Base-by-base conservation (phyloP, 129 eudicot genomes). In the Flaveria bidentis region DNA sequence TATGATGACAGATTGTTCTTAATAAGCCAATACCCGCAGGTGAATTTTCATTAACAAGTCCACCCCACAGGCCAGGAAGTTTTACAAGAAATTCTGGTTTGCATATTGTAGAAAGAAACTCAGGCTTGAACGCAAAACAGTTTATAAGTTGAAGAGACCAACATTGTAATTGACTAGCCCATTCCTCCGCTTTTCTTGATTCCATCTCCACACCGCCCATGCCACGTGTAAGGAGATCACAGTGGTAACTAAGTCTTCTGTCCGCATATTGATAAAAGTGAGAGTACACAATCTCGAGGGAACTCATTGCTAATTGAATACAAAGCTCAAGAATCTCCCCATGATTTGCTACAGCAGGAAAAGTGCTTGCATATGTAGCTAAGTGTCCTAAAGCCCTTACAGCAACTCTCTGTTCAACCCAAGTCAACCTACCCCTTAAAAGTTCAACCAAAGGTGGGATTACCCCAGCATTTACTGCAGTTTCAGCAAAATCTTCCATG, bases 131-230 rank as follows among this genome's bases (percentile, higher is more conserved):
- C 0, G 98, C 96, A 83, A 93, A 93, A 81, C 98, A 93, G 84
- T 93, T 93, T 70, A 93, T 93, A 67, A 93, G 93, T 68, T 93
- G 98, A 73, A 93, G 91, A 66, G 98, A 93, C 98, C 98, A 93
- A 60, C 98, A 93, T 68, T 93, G 98, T 61, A 93, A 80, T 71
- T 93, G 98, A 83, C 98, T 93, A 71, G 98, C 98, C 98, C 98
- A 93, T 81, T 93, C 98, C 73, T 93, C 98, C 16, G 98, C 97
- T 84, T 93, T 93, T 79, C 98, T 88, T 0, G 98, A 93, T 78
- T 93, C 98, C 98, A 93, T 93, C 76, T 93, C 98, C 39, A 90
- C 91, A 28, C 98, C 98, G 49, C 98, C 98, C 98, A 93, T 93
- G 47, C 97, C 98, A 58, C 98, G 96, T 1, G 98, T 93, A 13